Evolutionary conservation across 2,329 filamentous ascomycete species (phyloP).

Genomic region (Spiromastix sp.): DNA sequence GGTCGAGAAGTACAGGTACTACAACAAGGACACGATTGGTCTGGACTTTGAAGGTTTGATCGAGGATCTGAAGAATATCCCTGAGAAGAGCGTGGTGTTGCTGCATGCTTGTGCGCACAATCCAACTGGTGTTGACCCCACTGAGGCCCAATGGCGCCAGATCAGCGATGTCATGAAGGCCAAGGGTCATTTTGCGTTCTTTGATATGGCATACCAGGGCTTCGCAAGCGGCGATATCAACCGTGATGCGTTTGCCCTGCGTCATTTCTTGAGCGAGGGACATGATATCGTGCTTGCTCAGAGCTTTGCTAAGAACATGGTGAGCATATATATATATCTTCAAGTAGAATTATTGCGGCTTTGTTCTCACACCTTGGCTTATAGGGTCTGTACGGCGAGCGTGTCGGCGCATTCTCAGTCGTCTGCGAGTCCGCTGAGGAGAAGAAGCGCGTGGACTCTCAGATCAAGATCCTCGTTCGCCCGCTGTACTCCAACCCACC

Average conservation of each 20-base stretch:
- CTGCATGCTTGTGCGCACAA: conserved; percentile 98
- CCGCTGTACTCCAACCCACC: conserved; percentile 98
- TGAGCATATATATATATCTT: conserved; percentile 28
- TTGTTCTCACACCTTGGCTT: not conserved
- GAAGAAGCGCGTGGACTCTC: conserved; percentile 91
- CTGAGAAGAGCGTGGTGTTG: conserved; percentile 77
- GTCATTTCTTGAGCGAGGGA: conserved; percentile 86
- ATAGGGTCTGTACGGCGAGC: conserved; percentile 93
- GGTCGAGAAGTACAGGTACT: conserved; percentile 95
- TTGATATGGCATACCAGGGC: conserved; percentile 99
- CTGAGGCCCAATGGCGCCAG: conserved; percentile 80
- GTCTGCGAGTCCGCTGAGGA: conserved; percentile 77
- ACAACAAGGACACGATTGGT: conserved; percentile 97
- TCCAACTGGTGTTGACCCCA: conserved; percentile 93
- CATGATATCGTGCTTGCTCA: conserved; percentile 82
- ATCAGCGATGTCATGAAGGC: conserved; percentile 81
- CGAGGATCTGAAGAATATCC: conserved; percentile 79
- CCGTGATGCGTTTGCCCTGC: conserved; percentile 85
- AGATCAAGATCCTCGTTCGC: conserved; percentile 96
- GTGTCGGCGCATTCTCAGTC: conserved; percentile 91
- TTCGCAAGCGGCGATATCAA: conserved; percentile 89
- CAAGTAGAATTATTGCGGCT: no score
- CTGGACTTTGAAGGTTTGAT: conserved; percentile 94
- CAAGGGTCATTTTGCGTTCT: conserved; percentile 86
- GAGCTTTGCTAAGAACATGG: conserved; percentile 99